A percentile compares a stretch with the other conserved stretches of the same genome.
These are phyloP conservation scores for Linum trigynum DNA, from an alignment of 345 rosid species.

Conservation along the genomic window DNA sequence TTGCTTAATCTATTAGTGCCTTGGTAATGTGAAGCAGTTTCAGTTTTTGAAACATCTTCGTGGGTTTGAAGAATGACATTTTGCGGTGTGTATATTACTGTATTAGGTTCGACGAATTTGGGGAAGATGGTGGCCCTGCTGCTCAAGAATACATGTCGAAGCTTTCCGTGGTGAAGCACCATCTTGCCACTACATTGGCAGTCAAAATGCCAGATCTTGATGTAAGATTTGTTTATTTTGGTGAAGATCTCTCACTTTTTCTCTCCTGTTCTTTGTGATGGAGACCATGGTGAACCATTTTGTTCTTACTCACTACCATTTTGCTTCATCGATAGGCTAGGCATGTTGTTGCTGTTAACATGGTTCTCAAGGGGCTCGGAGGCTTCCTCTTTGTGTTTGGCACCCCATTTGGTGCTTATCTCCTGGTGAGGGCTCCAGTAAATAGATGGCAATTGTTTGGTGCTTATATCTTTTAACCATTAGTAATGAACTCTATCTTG, in stretches of 20 bases:
- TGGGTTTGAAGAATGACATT: background rate
- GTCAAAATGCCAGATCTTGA: slow-evolving; percentile 46
- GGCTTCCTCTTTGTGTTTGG: slow-evolving; percentile 76
- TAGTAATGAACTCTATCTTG: background rate
- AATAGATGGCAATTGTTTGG: too few species aligned
- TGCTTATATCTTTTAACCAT: background rate
- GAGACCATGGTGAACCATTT: background rate
- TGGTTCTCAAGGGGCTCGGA: slow-evolving; percentile 60
- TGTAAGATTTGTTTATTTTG: slow-evolving; percentile 23
- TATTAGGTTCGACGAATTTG: slow-evolving; percentile 62
- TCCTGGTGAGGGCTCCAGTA: slow-evolving; percentile 43
- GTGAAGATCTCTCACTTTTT: background rate
- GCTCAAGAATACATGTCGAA: slow-evolving; percentile 68
- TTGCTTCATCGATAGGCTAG: slow-evolving; percentile 35
- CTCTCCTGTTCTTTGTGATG: background rate
- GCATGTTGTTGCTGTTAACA: slow-evolving; percentile 29
- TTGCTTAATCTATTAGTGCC: too few species aligned
- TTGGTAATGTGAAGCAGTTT: too few species aligned
- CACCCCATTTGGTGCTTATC: slow-evolving; percentile 59
- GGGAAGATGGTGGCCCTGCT: slow-evolving; percentile 79
- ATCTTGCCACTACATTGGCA: slow-evolving; percentile 44
- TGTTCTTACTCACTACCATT: background rate
- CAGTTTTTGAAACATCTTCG: background rate
- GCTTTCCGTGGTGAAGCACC: slow-evolving; percentile 41
- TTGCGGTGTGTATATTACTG: background rate